Evolutionary conservation across 1,284 basidiomycete species (phyloP).

Genomic region (Leccinum fuscescens): DNA sequence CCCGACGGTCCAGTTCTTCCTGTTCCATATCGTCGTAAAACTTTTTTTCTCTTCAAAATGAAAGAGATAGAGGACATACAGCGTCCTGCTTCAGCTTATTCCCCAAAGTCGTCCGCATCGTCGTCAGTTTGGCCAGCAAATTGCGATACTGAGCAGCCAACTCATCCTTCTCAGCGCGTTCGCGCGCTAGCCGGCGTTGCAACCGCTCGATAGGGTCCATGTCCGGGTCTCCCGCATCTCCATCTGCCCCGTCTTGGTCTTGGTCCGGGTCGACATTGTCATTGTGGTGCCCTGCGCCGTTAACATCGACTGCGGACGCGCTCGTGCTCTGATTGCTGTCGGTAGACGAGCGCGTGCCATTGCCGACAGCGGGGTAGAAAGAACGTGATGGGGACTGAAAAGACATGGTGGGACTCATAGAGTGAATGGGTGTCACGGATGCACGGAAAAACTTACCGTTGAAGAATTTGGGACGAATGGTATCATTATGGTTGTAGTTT

Average conservation of each 20-base stretch:
- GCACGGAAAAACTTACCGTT: no score
- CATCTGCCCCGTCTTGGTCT: slow-evolving; percentile 13
- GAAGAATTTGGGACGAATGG: no score
- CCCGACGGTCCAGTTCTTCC: slow-evolving; percentile 94
- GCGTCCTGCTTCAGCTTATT: slow-evolving; percentile 97
- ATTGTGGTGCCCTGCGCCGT: slow-evolving; percentile 16
- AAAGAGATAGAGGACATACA: slow-evolving; percentile 50
- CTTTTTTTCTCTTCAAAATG: background rate
- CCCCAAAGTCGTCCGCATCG: slow-evolving; percentile 91
- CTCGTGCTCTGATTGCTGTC: slow-evolving; percentile 27
- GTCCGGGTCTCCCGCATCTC: slow-evolving; percentile 1
- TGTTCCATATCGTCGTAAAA: slow-evolving; percentile 34
- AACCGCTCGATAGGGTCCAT: slow-evolving; percentile 52
- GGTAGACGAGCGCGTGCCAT: slow-evolving; percentile 23
- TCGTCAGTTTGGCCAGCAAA: slow-evolving; percentile 84
- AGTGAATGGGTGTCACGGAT: no score
- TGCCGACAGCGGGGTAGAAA: slow-evolving; percentile 23
- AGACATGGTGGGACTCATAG: slow-evolving; percentile 13
- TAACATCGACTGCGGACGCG: slow-evolving; percentile 2
- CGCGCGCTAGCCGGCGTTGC: slow-evolving; percentile 56
- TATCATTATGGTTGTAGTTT: background rate
- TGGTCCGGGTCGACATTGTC: slow-evolving; percentile 6
- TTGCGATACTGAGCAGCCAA: slow-evolving; percentile 84
- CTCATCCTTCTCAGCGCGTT: slow-evolving; percentile 80
- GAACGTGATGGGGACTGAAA: slow-evolving; percentile 19